These are phyloP conservation scores for Wickerhamomyces alni DNA, from an alignment of 805 yeast species.

Conservation along the genomic window DNA sequence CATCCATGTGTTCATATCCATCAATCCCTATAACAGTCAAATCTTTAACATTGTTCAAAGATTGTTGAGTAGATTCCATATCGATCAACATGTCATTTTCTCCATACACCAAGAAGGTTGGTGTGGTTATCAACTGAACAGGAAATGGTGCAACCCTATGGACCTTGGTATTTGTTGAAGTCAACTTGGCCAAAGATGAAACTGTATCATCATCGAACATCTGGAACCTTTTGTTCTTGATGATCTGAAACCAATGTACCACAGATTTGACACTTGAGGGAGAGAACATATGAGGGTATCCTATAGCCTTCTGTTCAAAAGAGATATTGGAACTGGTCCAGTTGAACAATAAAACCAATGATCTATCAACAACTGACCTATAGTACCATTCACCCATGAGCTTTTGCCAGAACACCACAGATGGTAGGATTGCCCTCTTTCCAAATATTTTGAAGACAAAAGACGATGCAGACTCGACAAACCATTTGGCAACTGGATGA, in stretches of 20 bases:
- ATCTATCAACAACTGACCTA: constrained; percentile 56
- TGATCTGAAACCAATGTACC: constrained; percentile 84
- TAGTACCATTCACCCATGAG: constrained; percentile 69
- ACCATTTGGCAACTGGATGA: constrained; percentile 67
- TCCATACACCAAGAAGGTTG: constrained; percentile 67
- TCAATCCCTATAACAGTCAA: constrained; percentile 37
- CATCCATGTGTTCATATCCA: constrained; percentile 73
- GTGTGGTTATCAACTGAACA: constrained; percentile 46
- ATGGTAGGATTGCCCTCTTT: constrained; percentile 64
- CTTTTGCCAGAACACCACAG: constrained; percentile 66
- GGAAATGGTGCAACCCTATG: constrained; percentile 53
- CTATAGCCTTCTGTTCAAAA: constrained; percentile 57
- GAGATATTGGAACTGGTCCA: constrained; percentile 69
- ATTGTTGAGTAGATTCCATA: constrained; percentile 50
- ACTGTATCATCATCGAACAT: constrained; percentile 58
- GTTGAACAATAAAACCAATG: constrained; percentile 56
- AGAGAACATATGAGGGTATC: constrained; percentile 78
- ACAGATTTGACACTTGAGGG: constrained; percentile 77
- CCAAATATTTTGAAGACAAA: constrained; percentile 71
- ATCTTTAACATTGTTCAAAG: constrained; percentile 38
- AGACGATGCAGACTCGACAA: constrained; percentile 68
- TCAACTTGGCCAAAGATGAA: constrained; percentile 13
- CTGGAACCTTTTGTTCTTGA: constrained; percentile 59
- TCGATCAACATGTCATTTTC: constrained; percentile 66
- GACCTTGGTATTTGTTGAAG: constrained; percentile 23